Evolutionary conservation across 2,329 filamentous ascomycete genomes (phyloP), one percentile per base, ranked within the genome.

Genomic region (Calonectria ilicicola): DNA sequence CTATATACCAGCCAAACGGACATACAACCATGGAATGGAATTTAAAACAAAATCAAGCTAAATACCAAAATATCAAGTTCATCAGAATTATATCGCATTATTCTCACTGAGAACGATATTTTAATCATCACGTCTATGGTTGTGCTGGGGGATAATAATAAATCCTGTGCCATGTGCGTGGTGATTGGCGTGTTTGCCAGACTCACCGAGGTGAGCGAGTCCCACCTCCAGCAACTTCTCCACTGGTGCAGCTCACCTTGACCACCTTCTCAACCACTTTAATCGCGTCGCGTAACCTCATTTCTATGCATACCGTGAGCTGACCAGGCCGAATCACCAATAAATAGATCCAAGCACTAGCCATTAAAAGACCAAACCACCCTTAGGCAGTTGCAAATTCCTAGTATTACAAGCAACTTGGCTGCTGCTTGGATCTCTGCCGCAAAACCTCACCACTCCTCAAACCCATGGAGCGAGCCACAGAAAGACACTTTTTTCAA

Each of bases 401-500:
- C 35, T 1, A 42, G 19, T 3, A 26, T 35, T 21, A 23, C 1
- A 21, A 23, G 14, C 35, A 40, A 26, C 12, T 60, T 58, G 29
- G 53, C n/a, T 23, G 53, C 53, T 32, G 17, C 53, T 32, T 9
- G 38, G 35, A 23, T 23, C 3, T 23, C 9, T 17, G 26, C 14
- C 26, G 27, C 40, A 63, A 17, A 21, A 53, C 15, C 26, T 53
- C 27, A 1, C 58, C n/a, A 14, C 23, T 12, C 26, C 7, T 29
- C 58, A 63, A 63, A 29, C 26, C 40, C n/a, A 90, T 90, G 88
- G 87, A 89, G 72, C 78, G 79, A 14, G 84, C 84, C 12, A 87
- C 84, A 29, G 82, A 82, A 65, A 82, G 80, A 9, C 89, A 91
- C 76, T 91, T 91, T 74, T 89, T 87, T 76, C 73, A 84, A 26